Conservation (phyloP, 768 basidiomycete genomes). For the Amanita rimosa region DNA sequence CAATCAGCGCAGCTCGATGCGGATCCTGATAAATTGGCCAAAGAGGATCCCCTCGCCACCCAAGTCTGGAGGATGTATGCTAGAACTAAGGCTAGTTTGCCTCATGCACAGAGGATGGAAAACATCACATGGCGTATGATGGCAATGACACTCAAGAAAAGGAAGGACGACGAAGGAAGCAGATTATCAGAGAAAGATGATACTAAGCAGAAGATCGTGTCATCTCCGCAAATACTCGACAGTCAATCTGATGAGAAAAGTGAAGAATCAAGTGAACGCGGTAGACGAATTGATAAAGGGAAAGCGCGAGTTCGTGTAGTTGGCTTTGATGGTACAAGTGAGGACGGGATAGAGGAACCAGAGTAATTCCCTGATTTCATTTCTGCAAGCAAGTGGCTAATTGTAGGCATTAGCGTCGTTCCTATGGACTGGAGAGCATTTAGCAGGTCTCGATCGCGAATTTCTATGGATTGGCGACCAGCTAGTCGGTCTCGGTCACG, state of each 20-base stretch:
- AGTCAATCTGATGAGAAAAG: slow-evolving; percentile 15
- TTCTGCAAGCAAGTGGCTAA: slow-evolving; percentile 2
- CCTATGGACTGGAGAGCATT: slow-evolving; percentile 92
- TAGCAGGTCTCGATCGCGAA: slow-evolving; percentile 83
- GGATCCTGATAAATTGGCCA: slow-evolving; percentile 58
- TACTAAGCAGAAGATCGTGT: slow-evolving; percentile 5
- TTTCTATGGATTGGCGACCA: slow-evolving; percentile 88
- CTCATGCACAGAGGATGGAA: slow-evolving; percentile 94
- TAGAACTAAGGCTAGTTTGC: slow-evolving; percentile 77
- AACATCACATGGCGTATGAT: slow-evolving; percentile 99
- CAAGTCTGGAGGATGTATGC: slow-evolving; percentile 98
- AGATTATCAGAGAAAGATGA: slow-evolving; percentile 7
- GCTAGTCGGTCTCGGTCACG: slow-evolving; percentile 70
- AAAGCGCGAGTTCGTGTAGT: slow-evolving; percentile 69
- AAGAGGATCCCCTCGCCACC: slow-evolving; percentile 84
- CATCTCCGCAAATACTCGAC: slow-evolving; percentile 8
- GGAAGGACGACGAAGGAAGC: slow-evolving; percentile 60
- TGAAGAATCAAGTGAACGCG: slow-evolving; percentile 29
- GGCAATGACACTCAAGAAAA: slow-evolving; percentile 88
- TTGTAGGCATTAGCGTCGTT: slow-evolving; percentile 29
- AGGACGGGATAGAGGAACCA: slow-evolving; percentile 59
- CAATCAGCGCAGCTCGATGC: slow-evolving; percentile 32
- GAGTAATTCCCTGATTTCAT: slow-evolving; percentile 42
- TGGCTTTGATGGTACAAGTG: slow-evolving; percentile 70
- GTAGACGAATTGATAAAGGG: slow-evolving; percentile 70